Base-by-base conservation (phyloP, 2,329 filamentous ascomycete species). In the Hysterium pulicare region DNA sequence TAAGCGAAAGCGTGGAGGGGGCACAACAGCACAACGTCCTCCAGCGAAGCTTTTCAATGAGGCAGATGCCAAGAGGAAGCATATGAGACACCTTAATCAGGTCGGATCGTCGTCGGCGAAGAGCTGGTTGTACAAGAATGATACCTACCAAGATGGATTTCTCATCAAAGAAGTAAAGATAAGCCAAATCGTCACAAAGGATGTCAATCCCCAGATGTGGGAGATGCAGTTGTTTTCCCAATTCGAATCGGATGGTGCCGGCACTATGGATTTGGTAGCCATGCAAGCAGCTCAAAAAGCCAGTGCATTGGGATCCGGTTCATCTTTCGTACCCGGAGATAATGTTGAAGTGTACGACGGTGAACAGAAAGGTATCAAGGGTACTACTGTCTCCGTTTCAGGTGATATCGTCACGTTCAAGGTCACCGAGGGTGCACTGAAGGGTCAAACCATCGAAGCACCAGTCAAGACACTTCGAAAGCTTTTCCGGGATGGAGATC, bases 261-360 rank as follows among this genome's bases (percentile, higher is more conserved):
- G 95, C 57, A 95, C 94, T 51, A 78, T 98, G 26, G 93, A 98
- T 69, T 78, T 98, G 33, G 86, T 90, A 57, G 90, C 91, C 1
- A 76, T 98, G 40, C 90, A 91, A 7, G 87, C 90, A 37, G 95
- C 89, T 52, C 74, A 97, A 41, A 95, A 95, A 62, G 87, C 88
- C 45, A 86, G 83, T 53, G 87, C 86, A 46, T n/a, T n/a, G n/a
- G 16, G 13, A 19, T 82, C 83, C 7, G 86, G 86, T 47, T 85
- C 90, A 24, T 85, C 86, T 3, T 98, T 95, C 59, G 79, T 95
- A 4, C 87, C 90, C 3, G 94, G 94, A 24, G 93, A 98, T 64
- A 83, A 90, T n/a, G 90, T 98, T 17, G 91, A 97, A 67, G 89
- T 98, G 33, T 97, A 90, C 66, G 83, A 90, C 44, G 93, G 93